Percentiles rank a stretch among this genome's conserved stretches.
Conservation (phyloP, 2,329 filamentous ascomycete species). For the Pseudopyricularia cyperi region DNA sequence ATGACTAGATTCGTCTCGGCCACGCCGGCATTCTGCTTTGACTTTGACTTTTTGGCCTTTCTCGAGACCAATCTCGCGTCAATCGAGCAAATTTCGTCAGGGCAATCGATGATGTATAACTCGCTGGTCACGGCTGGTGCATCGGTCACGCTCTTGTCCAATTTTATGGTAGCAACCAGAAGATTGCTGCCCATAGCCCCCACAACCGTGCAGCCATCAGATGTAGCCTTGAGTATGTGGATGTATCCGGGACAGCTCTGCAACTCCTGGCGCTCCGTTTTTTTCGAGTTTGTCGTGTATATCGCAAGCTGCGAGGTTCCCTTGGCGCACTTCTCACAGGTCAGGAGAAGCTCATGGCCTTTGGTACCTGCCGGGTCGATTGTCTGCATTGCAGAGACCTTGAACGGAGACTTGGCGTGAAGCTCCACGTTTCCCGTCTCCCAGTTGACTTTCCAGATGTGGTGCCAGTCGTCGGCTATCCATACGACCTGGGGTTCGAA, state of each 20-base stretch:
- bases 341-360: slow-evolving; percentile 30
- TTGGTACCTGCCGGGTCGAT: background rate
- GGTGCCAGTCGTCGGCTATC: slow-evolving; percentile 46
- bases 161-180: background rate
- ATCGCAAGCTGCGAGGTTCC: slow-evolving; percentile 28
- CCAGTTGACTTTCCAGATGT: slow-evolving; percentile 47
- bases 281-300: slow-evolving; percentile 22
- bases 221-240: background rate
- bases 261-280: slow-evolving; percentile 3
- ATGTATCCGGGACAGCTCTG: slow-evolving; percentile 1
- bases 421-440: slow-evolving; percentile 26
- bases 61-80: slow-evolving; percentile 40
- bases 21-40: slow-evolving; percentile 10
- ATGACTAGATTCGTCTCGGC: slow-evolving; percentile 25
- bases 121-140: slow-evolving; percentile 15
- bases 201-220: background rate
- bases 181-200: background rate
- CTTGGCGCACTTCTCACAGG: slow-evolving; percentile 26
- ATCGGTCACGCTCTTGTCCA: background rate
- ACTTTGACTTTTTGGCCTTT: slow-evolving; percentile 14
- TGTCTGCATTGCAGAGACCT: background rate
- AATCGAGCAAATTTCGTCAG: slow-evolving; percentile 53
- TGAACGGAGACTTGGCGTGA: background rate
- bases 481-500: slow-evolving; percentile 35
- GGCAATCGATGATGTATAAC: slow-evolving; percentile 43